Base-by-base conservation (phyloP, 2,329 filamentous ascomycete genomes). In the Stagonosporopsis vannaccii region DNA sequence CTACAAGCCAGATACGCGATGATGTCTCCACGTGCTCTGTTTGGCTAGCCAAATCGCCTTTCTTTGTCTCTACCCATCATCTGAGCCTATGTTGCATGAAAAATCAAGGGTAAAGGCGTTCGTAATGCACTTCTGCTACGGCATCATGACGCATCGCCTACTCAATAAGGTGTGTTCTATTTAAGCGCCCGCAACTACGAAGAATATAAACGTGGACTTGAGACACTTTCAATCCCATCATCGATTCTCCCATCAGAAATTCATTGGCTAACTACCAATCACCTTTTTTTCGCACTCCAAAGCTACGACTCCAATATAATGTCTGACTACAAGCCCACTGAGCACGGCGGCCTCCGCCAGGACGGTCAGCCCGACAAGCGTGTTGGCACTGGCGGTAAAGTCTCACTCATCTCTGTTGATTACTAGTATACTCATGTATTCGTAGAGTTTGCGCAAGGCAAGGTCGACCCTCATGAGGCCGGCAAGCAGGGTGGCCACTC, bases 341-440 rank as follows among this genome's bases (percentile, higher is more conserved):
- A 61, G 51, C 51, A 61, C 45, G 51, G 44, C 41, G 59, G 59
- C 22, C 49, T 61, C 11, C 58, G 58, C 56, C 59, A 61, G 20
- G 59, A 61, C 32, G 59, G 59, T 19, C 58, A 56, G 19, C 59
- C 59, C 20, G 59, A 61, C 45, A 61, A 61, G 51, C 47, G 59
- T 8, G 59, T 61, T 8, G 59, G 59, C 12, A 61, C 59, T 30
- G 57, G 57, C 26, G 59, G 59, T 52, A 45, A 17, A 23, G 37
- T 15, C 19, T 11, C 23, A 7, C 13, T 20, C 4, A 6, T 26
- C 6, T 17, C n/a, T 23, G 17, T 30, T 12, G 11, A 17, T 17
- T 11, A 42, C 25, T n/a, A 19, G n/a, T n/a, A 17, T 20, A 32
- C 33, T 58, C 23, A 52, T 39, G 44, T 11, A 15, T 8, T 6